Conservation (phyloP, 2,329 filamentous ascomycete genomes). For the Cercospora janseana region DNA sequence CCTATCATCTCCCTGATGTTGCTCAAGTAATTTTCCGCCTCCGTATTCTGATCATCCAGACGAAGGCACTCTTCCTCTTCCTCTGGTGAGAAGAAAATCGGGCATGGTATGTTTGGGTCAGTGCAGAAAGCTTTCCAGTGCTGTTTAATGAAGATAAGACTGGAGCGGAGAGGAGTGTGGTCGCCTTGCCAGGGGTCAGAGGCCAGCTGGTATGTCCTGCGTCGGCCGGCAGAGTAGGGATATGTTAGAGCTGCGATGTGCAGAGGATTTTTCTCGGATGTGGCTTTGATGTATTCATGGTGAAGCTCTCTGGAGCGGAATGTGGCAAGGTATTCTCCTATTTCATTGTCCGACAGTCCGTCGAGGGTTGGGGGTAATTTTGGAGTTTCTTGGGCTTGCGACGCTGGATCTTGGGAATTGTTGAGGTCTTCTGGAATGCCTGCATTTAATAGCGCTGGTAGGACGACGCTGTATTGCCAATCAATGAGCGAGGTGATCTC, state of each 20-base stretch:
- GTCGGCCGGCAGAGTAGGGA: conserved; percentile 24
- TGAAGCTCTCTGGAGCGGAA: conserved; percentile 24
- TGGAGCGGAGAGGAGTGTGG: conserved; percentile 27
- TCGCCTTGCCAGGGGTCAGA: conserved; percentile 31
- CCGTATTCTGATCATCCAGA: conserved; percentile 24
- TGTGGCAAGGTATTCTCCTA: conserved; percentile 14
- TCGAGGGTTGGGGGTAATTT: neutral
- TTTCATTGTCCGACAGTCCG: conserved; percentile 9
- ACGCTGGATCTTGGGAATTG: conserved; percentile 30
- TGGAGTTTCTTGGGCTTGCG: conserved; percentile 1
- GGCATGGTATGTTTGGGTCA: conserved; percentile 14
- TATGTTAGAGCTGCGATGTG: conserved; percentile 23
- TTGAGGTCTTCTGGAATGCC: conserved; percentile 43
- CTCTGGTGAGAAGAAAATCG: conserved; percentile 20
- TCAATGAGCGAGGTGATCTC: conserved; percentile 39
- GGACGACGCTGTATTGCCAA: conserved; percentile 42
- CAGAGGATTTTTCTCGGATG: neutral
- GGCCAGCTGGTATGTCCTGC: conserved; percentile 24
- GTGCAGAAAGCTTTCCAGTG: conserved; percentile 17
- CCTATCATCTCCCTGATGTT: conserved; percentile 19
- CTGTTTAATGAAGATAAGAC: conserved; percentile 25
- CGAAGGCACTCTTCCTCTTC: conserved; percentile 30
- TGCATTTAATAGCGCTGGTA: conserved; percentile 42
- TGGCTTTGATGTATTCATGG: conserved; percentile 16
- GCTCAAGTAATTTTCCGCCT: conserved; percentile 30